Base-by-base conservation (phyloP, 2,329 filamentous ascomycete genomes). In the Trichoderma asperellum region DNA sequence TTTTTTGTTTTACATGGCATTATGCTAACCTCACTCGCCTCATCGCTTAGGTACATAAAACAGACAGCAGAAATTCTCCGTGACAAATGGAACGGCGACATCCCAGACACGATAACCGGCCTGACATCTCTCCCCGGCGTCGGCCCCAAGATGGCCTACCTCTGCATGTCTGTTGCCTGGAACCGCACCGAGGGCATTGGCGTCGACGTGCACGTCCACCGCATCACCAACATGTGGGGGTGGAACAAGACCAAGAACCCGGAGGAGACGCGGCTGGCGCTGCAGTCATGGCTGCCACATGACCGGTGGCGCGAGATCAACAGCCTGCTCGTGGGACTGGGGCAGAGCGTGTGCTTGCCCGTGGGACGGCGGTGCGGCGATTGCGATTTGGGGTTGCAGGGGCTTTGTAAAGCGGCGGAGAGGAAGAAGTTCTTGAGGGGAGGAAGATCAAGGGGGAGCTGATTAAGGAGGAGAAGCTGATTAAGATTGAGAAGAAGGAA, bases 261-360 rank as follows among this genome's bases (percentile, higher is more conserved):
- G 0, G 94, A 97, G 82, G 91, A 92, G 77, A 97, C 94, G 35
- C 85, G 94, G 55, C 81, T 85, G 66, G 88, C 89, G 40, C 83
- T 97, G 70, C 88, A 97, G 82, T 85, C 85, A 18, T 97, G 94
- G 94, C 82, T 97, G 74, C 94, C 94, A 2, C 86, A 81, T 70
- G 92, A 97, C 62, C 89, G 88, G 75, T 97, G 94, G 94, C 91
- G 92, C 79, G 93, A 97, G 80, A 96, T 97, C 78, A 97, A 97
- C 79, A 89, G 91, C 81, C 81, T 97, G 79, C 85, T 97, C 49
- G 94, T 97, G 37, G 94, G 94, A 0, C 85, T 97, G 71, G 94
- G 94, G 0, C 94, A 97, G 85, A 92, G 89, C 0, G 89, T 96
- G 27, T 97, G 94, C 77, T 82, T 93, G 72, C 93, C 94, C 0